These are phyloP conservation scores for Bremia lactucae DNA, from an alignment of 352 stramenopile genomes.

Conservation along the genomic window DNA sequence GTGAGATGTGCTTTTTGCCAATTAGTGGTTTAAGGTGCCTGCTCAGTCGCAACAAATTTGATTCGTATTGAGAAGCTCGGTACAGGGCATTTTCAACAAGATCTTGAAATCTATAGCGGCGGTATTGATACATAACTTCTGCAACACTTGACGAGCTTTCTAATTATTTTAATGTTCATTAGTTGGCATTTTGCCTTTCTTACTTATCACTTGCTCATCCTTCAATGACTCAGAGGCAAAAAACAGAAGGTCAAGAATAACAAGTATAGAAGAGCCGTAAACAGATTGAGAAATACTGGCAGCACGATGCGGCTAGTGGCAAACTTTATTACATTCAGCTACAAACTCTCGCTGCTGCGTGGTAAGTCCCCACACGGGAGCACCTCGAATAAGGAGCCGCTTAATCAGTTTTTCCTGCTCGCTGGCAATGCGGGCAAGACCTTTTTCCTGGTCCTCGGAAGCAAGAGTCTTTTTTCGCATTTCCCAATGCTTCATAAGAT, in stretches of 20 bases:
- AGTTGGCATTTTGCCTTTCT: too few species aligned
- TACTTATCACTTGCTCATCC: too few species aligned
- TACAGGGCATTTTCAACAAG: too few species aligned
- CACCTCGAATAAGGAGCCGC: conserved; percentile 57
- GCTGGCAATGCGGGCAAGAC: conserved; percentile 30
- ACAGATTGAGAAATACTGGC: conserved; percentile 1
- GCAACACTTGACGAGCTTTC: too few species aligned
- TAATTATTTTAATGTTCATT: too few species aligned
- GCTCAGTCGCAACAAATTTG: too few species aligned
- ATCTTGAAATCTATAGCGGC: too few species aligned
- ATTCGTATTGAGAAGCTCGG: too few species aligned
- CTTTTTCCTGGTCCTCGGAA: conserved; percentile 30
- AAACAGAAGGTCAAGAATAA: neutral
- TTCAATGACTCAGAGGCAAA: too few species aligned
- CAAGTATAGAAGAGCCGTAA: neutral
- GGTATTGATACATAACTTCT: too few species aligned
- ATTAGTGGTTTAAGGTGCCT: too few species aligned
- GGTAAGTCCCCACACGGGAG: conserved; percentile 67
- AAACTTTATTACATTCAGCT: conserved; percentile 32
- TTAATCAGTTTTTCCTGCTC: conserved; percentile 42
- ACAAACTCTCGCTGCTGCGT: conserved; percentile 66
- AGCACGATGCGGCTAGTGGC: conserved; percentile 5
- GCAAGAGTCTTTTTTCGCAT: conserved; percentile 25
- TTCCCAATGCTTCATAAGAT: conserved; percentile 54
- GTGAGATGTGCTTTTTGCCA: too few species aligned